Evolutionary conservation across 306 rosid species (phyloP), one percentile per base, ranked within the genome.

Genomic region (Ceratonia siliqua): DNA sequence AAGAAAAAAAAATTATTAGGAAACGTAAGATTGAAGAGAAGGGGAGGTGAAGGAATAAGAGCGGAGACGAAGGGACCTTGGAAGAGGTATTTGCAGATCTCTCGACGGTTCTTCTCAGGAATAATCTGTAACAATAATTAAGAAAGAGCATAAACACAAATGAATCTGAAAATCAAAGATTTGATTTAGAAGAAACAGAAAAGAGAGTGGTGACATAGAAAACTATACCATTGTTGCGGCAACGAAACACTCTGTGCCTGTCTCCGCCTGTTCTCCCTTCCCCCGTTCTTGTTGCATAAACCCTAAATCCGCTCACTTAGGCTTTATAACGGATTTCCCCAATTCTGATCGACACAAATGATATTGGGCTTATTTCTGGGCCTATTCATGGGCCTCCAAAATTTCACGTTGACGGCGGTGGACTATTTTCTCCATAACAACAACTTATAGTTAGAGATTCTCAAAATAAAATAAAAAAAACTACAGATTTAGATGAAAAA

Each of bases 31-130:
- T 25, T 9, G 14, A 5, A 41, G 3, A 3, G 5, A 22, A 32
- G 2, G 4, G 6, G 22, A 12, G n/a, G 15, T 20, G 0, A 30
- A 58, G 27, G 28, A 17, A 13, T 4, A 13, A 5, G 6, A 15
- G 1, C 21, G n/a, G 21, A 0, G 3, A 8, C 14, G 13, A 41
- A n/a, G 36, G 21, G 1, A 83, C 91, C 95, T 85, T 85, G 88
- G 35, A 89, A 87, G 61, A 89, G 87, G 85, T 89, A 85, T 30
- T 90, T 90, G 85, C 86, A 87, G 77, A 90, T 90, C 84, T 90
- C 95, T 14, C 57, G 79, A 7, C 95, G 89, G 25, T 90, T 90
- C 68, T 90, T 90, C 87, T 87, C 95, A 0, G 92, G 27, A 49
- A 90, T 90, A 54, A 90, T 90, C 95, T 90, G 79, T 20, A 27